phyloP scores from a whole-genome alignment of 345 rosid genomes.

The Arabidopsis arenosa region DNA sequence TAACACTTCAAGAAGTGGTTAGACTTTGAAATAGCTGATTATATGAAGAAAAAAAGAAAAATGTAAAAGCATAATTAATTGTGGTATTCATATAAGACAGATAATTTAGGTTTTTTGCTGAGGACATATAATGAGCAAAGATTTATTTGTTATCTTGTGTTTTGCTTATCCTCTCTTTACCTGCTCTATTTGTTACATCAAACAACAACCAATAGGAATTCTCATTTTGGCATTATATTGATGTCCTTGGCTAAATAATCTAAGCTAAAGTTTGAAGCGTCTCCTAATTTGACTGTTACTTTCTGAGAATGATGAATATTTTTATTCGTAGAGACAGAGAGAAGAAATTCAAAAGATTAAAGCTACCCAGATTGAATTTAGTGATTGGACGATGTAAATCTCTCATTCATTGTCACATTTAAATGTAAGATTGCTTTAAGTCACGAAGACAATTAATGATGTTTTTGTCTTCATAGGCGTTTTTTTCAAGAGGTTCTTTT shows the following conservation, averaged over 20 bases:
- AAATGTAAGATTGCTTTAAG: background rate
- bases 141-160: conserved; percentile 36
- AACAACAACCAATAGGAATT: conserved; percentile 35
- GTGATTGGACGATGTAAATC: background rate
- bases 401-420: background rate
- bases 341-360: background rate
- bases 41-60: conserved; percentile 8
- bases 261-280: conserved; percentile 14
- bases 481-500: background rate
- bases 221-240: conserved; percentile 31
- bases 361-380: background rate
- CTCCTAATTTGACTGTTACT: background rate
- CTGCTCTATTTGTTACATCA: conserved; percentile 45
- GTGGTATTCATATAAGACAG: conserved; percentile 36
- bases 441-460: background rate
- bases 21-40: conserved; percentile 36
- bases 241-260: conserved; percentile 13
- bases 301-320: background rate
- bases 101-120: conserved; percentile 45
- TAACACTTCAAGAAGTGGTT: conserved; percentile 25
- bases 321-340: background rate
- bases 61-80: conserved; percentile 13
- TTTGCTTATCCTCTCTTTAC: conserved; percentile 33
- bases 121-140: conserved; percentile 47
- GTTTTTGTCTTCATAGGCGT: background rate